A percentile compares a stretch with the other conserved stretches of the same genome.
phyloP scores from a whole-genome alignment of 768 basidiomycete species.

The Sistotremastrum suecicum region DNA sequence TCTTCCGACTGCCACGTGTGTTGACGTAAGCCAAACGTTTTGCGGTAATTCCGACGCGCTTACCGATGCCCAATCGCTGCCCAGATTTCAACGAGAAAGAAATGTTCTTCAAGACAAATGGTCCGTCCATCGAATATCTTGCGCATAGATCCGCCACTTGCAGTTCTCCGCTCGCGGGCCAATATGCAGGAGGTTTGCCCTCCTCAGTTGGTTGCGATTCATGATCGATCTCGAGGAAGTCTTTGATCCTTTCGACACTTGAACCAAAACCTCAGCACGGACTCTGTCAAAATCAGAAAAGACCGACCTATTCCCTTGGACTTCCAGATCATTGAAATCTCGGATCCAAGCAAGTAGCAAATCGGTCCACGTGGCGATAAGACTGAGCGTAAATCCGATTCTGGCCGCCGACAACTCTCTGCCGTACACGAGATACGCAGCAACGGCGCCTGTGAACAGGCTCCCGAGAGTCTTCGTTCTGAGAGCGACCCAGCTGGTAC shows the following conservation, averaged over 20 bases:
- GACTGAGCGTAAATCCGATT: too few species aligned
- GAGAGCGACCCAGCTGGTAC: slow-evolving; percentile 22
- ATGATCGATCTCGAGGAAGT: slow-evolving; percentile 25
- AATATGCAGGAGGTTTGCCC: slow-evolving; percentile 25
- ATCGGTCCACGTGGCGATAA: too few species aligned
- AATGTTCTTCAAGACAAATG: not conserved
- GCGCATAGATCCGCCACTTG: slow-evolving; percentile 22
- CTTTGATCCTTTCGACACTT: slow-evolving; percentile 19
- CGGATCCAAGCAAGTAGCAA: not conserved
- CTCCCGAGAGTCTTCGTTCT: slow-evolving; percentile 45
- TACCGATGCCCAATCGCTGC: slow-evolving; percentile 20
- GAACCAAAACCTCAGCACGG: slow-evolving; percentile 1
- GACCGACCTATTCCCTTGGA: slow-evolving; percentile 3
- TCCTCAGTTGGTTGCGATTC: slow-evolving; percentile 15
- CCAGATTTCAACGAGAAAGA: slow-evolving; percentile 16
- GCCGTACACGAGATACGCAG: slow-evolving; percentile 38
- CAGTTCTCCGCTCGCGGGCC: slow-evolving; percentile 25
- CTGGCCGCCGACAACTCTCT: not conserved
- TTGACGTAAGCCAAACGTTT: not conserved
- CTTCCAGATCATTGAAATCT: slow-evolving; percentile 3
- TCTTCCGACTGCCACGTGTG: slow-evolving; percentile 20
- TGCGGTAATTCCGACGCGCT: slow-evolving; percentile 11
- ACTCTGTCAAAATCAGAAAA: too few species aligned
- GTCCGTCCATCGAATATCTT: slow-evolving; percentile 8
- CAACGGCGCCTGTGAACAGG: slow-evolving; percentile 38